Conservation (phyloP, 2,329 filamentous ascomycete species). For the Delphinella strobiligena region DNA sequence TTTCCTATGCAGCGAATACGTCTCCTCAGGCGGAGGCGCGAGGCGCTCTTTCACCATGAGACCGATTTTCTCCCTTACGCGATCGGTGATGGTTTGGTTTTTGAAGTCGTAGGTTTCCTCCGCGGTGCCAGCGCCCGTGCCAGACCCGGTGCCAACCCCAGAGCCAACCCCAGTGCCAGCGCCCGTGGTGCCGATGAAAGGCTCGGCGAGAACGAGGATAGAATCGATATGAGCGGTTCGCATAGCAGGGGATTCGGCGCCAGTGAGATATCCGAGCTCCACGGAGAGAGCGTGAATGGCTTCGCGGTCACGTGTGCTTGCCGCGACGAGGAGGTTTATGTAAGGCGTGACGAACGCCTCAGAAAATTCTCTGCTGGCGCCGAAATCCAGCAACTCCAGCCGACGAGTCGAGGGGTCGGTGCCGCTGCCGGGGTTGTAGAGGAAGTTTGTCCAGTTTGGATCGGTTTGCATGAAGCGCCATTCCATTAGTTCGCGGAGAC, state of each 20-base stretch:
- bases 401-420: slow-evolving; percentile 32
- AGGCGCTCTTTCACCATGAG: slow-evolving; percentile 85
- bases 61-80: slow-evolving; percentile 78
- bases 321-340: slow-evolving; percentile 66
- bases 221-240: slow-evolving; percentile 80
- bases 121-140: too few relatives aligned
- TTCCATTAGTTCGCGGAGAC: slow-evolving; percentile 82
- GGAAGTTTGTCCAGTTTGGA: slow-evolving; percentile 98
- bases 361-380: slow-evolving; percentile 78
- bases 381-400: slow-evolving; percentile 90
- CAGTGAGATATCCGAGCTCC: slow-evolving; percentile 80
- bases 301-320: slow-evolving; percentile 55
- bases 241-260: slow-evolving; percentile 76
- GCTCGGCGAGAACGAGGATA: slow-evolving; percentile 82
- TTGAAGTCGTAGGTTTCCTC: slow-evolving; percentile 83
- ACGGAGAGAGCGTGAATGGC: slow-evolving; percentile 57
- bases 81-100: slow-evolving; percentile 90
- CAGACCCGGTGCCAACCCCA: too few relatives aligned
- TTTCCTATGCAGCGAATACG: slow-evolving; percentile 90
- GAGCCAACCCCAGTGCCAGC: too few relatives aligned
- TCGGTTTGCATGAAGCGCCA: slow-evolving; percentile 99
- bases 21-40: slow-evolving; percentile 90
- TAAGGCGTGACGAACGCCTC: slow-evolving; percentile 69
- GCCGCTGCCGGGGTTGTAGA: slow-evolving; percentile 59
- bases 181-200: slow-evolving; percentile 52